phyloP scores from a whole-genome alignment of 1,284 basidiomycete species.

The Ustilago bromivora region DNA sequence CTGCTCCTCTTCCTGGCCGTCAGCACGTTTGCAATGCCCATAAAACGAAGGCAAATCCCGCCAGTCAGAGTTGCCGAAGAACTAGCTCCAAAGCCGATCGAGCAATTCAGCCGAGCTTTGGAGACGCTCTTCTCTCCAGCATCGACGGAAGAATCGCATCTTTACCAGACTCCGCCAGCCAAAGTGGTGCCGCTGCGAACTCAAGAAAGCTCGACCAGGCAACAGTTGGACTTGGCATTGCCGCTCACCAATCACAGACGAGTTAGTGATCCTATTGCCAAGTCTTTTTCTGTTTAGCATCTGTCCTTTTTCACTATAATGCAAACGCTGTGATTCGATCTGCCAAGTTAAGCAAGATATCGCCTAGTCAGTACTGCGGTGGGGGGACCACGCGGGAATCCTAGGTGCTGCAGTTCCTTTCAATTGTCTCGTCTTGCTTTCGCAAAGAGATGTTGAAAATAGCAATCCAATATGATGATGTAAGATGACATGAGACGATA shows the following conservation, averaged over 20 bases:
- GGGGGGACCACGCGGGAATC: constrained; percentile 86
- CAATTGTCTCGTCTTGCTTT: no score
- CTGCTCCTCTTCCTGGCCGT: background rate
- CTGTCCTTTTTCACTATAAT: constrained; percentile 36
- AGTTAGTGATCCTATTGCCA: background rate
- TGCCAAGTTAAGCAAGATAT: constrained; percentile 83
- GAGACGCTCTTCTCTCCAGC: background rate
- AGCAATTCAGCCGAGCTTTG: background rate
- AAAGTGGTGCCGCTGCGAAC: background rate
- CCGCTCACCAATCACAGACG: constrained; percentile 6
- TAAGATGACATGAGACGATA: no score
- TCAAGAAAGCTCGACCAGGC: background rate
- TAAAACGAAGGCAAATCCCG: background rate
- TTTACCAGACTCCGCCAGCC: background rate
- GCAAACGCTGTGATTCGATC: constrained; percentile 71
- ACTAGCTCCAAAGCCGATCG: background rate
- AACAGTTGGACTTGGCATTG: background rate
- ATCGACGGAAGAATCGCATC: background rate
- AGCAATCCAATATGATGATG: no score
- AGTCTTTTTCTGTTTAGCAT: constrained; percentile 15
- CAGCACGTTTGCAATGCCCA: background rate
- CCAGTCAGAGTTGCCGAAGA: background rate
- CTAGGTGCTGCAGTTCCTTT: constrained; percentile 74
- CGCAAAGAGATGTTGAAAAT: no score
- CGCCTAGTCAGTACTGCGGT: constrained; percentile 85